Conservation (phyloP, 2,329 filamentous ascomycete genomes). For the Colletotrichum orbiculare region DNA sequence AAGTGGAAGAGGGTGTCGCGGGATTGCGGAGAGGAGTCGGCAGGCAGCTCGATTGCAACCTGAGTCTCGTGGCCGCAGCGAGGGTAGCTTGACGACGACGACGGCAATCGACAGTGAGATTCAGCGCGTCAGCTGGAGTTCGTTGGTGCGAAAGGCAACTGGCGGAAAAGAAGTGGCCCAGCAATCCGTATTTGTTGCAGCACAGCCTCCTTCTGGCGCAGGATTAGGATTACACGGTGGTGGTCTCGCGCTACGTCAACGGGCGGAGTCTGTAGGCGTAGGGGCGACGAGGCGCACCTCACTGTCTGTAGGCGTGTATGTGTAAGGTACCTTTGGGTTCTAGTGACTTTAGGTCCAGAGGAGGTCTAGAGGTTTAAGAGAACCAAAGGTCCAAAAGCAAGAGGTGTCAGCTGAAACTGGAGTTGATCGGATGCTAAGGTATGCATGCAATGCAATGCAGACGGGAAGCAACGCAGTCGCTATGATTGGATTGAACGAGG, state of each 20-base stretch:
- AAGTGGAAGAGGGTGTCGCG: conserved; percentile 3
- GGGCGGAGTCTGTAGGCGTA: conserved; percentile 22
- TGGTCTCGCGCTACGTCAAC: conserved; percentile 35
- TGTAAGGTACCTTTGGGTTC: no score
- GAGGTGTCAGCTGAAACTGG: no score
- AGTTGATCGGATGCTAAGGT: not conserved
- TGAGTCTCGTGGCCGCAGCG: conserved; percentile 9
- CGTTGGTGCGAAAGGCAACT: conserved; percentile 19
- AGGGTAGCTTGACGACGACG: conserved; percentile 15
- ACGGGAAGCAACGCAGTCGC: conserved; percentile 33
- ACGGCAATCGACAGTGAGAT: conserved; percentile 12
- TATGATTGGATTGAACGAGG: conserved; percentile 31
- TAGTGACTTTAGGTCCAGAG: no score
- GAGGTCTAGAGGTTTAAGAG: no score
- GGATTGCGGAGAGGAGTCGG: not conserved
- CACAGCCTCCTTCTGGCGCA: conserved; percentile 44
- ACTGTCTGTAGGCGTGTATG: no score
- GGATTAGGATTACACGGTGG: conserved; percentile 36
- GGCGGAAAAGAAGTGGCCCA: conserved; percentile 32
- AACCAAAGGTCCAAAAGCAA: no score
- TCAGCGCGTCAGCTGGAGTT: conserved; percentile 22
- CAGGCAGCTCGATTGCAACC: conserved; percentile 27
- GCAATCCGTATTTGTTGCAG: conserved; percentile 40
- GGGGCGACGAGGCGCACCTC: not conserved
- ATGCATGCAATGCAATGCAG: conserved; percentile 27